These are phyloP conservation scores for Aspergillus uvarum DNA, from an alignment of 2,329 filamentous ascomycete species.

Conservation along the genomic window DNA sequence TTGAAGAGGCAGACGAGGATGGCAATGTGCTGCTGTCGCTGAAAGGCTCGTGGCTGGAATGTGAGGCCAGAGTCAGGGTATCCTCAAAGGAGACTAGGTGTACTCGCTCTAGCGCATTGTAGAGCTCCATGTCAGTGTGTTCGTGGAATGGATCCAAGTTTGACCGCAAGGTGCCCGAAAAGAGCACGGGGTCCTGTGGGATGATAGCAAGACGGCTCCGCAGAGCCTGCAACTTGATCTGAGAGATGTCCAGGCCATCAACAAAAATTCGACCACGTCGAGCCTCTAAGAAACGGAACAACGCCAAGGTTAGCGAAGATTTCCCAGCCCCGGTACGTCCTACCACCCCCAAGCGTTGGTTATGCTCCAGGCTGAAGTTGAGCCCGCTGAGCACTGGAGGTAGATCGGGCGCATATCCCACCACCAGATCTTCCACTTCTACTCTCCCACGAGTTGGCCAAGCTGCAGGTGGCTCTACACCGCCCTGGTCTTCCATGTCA, in stretches of 20 bases:
- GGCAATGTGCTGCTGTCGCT: constrained; percentile 15
- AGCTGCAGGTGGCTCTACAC: constrained; percentile 62
- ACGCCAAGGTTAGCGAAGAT: constrained; percentile 24
- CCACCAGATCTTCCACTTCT: constrained; percentile 70
- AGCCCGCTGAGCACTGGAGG: constrained; percentile 39
- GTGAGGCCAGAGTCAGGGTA: constrained; percentile 29
- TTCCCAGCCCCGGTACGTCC: constrained; percentile 32
- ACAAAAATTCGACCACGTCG: constrained; percentile 21
- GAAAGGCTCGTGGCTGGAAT: constrained; percentile 5
- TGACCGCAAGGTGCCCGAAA: constrained; percentile 72
- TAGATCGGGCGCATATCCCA: constrained; percentile 68
- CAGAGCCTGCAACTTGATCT: constrained; percentile 52
- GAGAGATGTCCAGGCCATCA: constrained; percentile 49
- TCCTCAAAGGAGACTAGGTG: constrained; percentile 58
- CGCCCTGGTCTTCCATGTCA: constrained; percentile 64
- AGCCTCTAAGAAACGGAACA: constrained; percentile 26
- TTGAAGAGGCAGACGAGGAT: constrained; percentile 8
- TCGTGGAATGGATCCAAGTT: constrained; percentile 76
- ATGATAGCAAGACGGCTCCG: constrained; percentile 74
- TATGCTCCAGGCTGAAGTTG: constrained; percentile 22
- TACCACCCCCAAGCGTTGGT: constrained; percentile 29
- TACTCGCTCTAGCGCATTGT: constrained; percentile 67
- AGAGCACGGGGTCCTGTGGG: constrained; percentile 77
- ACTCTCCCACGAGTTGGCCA: constrained; percentile 75
- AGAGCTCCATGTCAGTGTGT: constrained; percentile 66